Base-by-base conservation (phyloP, 2,329 filamentous ascomycete species). In the Penicillium hordei region DNA sequence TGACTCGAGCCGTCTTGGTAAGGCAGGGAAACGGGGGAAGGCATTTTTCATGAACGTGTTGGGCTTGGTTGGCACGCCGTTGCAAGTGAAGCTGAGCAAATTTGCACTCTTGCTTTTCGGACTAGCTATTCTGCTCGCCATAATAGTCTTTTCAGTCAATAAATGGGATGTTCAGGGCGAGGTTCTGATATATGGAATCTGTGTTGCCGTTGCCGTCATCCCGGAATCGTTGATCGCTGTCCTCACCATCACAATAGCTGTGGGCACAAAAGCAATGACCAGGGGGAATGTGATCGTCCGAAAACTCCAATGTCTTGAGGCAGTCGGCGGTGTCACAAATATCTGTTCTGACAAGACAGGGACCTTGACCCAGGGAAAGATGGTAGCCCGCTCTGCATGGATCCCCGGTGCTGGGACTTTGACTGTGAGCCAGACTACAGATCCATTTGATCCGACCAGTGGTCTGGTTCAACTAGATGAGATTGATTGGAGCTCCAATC, bases 1-100 rank as follows among this genome's bases (percentile, higher is more conserved):
- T 2, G 57, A 61, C 7, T 58, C 52, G 4, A 63, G 62, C 17
- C 27, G 51, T 25, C n/a, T 68, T n/a, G 31, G 49, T 39, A 76
- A 70, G 54, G 72, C 68, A 60, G 60, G 68, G 5, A 72, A 71
- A 27, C 72, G 77, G 27, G 76, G 76, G 5, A 77, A 79, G 72
- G 77, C 75, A 34, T 73, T 75, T 3, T 77, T 75, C 59, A 80
- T 81, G 64, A 76, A 80, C 52, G 71, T 83, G 12, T 79, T 84
- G 64, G 83, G 82, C 7, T 74, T 77, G 43, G 72, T 79, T 25
- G 91, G 91, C 49, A 96, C 92, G 1, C 92, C 92, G 0, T 80
- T 96, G 45, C 91, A 95, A 76, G 87, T 89, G 64, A 93, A 90
- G 69, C 82, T 96, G 51, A 91, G 89, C 77, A 91, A 93, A 75